These are phyloP conservation scores for Sphaerobolus stellatus DNA, from an alignment of 1,284 basidiomycete species.

Conservation along the genomic window DNA sequence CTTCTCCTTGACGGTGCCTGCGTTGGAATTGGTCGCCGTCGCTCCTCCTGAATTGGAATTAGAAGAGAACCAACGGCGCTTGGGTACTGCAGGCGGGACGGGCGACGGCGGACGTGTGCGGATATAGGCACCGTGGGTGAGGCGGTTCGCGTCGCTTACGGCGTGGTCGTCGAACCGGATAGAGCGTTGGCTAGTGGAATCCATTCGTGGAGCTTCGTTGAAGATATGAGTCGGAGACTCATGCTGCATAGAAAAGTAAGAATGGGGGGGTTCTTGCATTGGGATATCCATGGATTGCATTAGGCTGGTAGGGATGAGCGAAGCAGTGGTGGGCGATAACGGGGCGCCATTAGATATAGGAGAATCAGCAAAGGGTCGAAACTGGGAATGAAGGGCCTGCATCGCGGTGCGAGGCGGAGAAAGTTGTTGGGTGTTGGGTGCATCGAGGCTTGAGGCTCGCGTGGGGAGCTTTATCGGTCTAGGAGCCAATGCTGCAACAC, in stretches of 20 bases:
- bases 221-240: no score
- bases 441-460: background rate
- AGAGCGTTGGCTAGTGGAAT: constrained; percentile 6
- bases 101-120: constrained; percentile 7
- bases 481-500: background rate
- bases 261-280: background rate
- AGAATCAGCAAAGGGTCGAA: constrained; percentile 47
- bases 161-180: constrained; percentile 8
- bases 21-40: no score
- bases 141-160: constrained; percentile 15
- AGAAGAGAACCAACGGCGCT: constrained; percentile 51
- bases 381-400: constrained; percentile 32
- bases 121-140: no score
- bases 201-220: no score
- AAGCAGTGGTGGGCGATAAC: constrained; percentile 44
- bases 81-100: constrained; percentile 19
- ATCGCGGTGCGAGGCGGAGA: background rate
- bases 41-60: no score
- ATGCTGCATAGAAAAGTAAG: no score
- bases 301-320: constrained; percentile 58
- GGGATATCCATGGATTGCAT: constrained; percentile 53
- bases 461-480: constrained; percentile 6
- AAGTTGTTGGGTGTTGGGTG: background rate
- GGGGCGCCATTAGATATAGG: constrained; percentile 21
- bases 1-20: no score